Conservation (phyloP, 192 early-diverging fungal genomes). For the Pilaira anomala region DNA sequence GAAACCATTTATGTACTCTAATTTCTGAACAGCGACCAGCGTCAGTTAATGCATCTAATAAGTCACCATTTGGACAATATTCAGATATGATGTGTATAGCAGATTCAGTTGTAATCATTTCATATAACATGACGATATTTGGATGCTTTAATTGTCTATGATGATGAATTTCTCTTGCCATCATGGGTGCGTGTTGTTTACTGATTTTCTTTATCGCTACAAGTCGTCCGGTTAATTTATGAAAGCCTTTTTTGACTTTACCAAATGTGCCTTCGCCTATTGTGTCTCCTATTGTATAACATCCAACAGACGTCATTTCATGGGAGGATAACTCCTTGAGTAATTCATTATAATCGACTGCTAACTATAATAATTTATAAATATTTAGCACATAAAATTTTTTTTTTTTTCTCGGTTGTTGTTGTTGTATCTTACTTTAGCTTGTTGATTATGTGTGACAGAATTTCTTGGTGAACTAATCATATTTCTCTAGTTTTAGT, state of each 20-base stretch:
- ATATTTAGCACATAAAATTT: background rate
- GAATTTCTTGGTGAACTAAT: constrained; percentile 25
- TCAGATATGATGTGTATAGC: constrained; percentile 81
- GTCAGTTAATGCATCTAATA: constrained; percentile 47
- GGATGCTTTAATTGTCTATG: constrained; percentile 71
- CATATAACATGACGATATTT: constrained; percentile 75
- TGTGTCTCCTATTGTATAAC: constrained; percentile 51
- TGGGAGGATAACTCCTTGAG: constrained; percentile 57
- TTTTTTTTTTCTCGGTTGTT: constrained; percentile 7
- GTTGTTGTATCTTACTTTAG: constrained; percentile 36
- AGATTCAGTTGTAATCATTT: constrained; percentile 69
- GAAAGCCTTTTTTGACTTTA: constrained; percentile 61
- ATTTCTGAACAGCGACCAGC: constrained; percentile 42
- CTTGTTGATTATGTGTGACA: constrained; percentile 37
- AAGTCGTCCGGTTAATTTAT: constrained; percentile 54
- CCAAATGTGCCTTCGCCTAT: constrained; percentile 62
- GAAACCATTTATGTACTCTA: constrained; percentile 46
- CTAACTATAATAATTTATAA: constrained; percentile 47
- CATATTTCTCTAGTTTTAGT: constrained; percentile 1
- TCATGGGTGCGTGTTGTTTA: constrained; percentile 54
- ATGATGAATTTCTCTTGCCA: constrained; percentile 63
- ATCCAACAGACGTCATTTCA: constrained; percentile 51
- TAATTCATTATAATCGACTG: constrained; percentile 56
- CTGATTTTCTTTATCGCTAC: constrained; percentile 63
- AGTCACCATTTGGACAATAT: constrained; percentile 70